A percentile compares a stretch with the other conserved stretches of the same genome.
Evolutionary conservation across 169 alveolate species (phyloP).

Genomic region (Cryptosporidium andersoni): DNA sequence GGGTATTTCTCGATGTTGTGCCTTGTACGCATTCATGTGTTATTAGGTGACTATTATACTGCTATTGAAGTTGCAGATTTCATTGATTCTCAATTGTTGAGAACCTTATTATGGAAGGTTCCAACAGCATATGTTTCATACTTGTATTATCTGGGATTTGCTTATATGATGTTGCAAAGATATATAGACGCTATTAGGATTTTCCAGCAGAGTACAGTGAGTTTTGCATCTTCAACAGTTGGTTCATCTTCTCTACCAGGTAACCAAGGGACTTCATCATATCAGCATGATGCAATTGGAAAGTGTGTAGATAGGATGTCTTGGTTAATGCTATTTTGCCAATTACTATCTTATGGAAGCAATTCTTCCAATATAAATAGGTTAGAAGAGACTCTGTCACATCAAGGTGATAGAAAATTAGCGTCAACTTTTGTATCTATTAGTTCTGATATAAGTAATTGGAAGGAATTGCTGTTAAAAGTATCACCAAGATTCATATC

Average conservation of each 20-base stretch:
- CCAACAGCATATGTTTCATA: slow-evolving; percentile 66
- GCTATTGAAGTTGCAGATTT: slow-evolving; percentile 57
- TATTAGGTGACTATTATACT: slow-evolving; percentile 48
- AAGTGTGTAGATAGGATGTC: slow-evolving; percentile 69
- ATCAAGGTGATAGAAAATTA: slow-evolving; percentile 47
- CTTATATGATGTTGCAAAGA: slow-evolving; percentile 61
- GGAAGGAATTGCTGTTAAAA: slow-evolving; percentile 58
- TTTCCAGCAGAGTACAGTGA: slow-evolving; percentile 68
- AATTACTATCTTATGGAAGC: slow-evolving; percentile 59
- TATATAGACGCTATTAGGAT: slow-evolving; percentile 67
- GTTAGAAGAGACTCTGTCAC: slow-evolving; percentile 63
- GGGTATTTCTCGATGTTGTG: slow-evolving; percentile 53
- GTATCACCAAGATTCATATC: slow-evolving; percentile 68
- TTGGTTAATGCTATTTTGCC: slow-evolving; percentile 66
- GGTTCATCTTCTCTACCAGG: slow-evolving; percentile 1
- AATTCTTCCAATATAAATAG: slow-evolving; percentile 28
- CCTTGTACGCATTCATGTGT: slow-evolving; percentile 27
- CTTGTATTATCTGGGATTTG: slow-evolving; percentile 51
- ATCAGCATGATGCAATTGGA: slow-evolving; percentile 69
- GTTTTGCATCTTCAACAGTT: slow-evolving; percentile 32
- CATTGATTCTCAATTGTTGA: slow-evolving; percentile 26
- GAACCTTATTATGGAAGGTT: slow-evolving; percentile 55
- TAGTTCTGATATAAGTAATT: slow-evolving; percentile 47
- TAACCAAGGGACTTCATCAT: slow-evolving; percentile 21
- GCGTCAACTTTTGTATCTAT: slow-evolving; percentile 20